Conservation (phyloP, 805 yeast genomes). For the Wickerhamomyces kurtzmanii region DNA sequence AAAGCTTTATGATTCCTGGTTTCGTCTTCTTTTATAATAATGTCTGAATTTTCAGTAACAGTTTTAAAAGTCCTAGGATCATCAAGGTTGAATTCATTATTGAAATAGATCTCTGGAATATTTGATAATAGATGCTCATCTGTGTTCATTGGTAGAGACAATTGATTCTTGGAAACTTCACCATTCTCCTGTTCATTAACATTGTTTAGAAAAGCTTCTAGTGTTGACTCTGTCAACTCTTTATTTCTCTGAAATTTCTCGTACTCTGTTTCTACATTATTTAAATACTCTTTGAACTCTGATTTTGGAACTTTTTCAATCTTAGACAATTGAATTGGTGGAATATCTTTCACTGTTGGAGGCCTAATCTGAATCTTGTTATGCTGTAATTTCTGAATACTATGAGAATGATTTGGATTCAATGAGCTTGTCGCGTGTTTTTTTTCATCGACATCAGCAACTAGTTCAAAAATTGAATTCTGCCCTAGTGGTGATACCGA, state of each 20-base stretch:
- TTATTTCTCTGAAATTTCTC: constrained; percentile 31
- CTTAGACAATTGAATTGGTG: constrained; percentile 60
- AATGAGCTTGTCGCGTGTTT: constrained; percentile 21
- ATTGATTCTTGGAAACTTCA: constrained; percentile 6
- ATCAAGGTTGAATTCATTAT: constrained; percentile 66
- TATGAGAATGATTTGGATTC: constrained; percentile 17
- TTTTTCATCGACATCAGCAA: constrained; percentile 45
- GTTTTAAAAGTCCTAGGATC: constrained; percentile 77
- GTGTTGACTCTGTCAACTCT: constrained; percentile 26
- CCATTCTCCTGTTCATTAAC: constrained; percentile 5
- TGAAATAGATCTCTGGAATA: constrained; percentile 66
- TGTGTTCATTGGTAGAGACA: too few species aligned
- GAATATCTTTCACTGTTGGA: constrained; percentile 80
- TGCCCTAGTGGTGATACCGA: constrained; percentile 52
- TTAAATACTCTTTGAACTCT: constrained; percentile 33
- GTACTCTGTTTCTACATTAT: constrained; percentile 32
- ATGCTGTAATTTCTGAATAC: too few species aligned
- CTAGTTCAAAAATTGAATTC: constrained; percentile 70
- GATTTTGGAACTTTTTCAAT: constrained; percentile 33
- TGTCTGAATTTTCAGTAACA: constrained; percentile 54
- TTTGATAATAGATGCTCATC: constrained; percentile 22
- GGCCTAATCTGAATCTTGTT: constrained; percentile 40
- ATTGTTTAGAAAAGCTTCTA: constrained; percentile 10
- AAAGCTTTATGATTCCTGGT: constrained; percentile 25
- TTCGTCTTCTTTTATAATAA: constrained; percentile 22